Conservation (phyloP, 805 yeast genomes). For the Komagataella phaffii region DNA sequence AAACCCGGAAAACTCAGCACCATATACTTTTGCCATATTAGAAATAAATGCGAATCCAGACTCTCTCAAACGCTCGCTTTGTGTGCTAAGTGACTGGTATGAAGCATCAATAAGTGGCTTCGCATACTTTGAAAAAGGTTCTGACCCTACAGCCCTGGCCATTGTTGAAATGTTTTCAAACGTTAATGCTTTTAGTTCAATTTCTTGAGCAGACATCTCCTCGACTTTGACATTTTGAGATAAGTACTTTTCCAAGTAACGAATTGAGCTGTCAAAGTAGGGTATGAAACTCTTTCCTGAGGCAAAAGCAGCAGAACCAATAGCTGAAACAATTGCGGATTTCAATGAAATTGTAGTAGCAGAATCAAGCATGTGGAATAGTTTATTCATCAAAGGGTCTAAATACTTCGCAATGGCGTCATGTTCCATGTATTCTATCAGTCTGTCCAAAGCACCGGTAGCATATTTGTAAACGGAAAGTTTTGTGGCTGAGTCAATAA, state of each 20-base stretch:
- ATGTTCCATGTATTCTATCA: conserved; percentile 82
- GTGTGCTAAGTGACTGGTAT: conserved; percentile 61
- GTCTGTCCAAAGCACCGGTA: conserved; percentile 80
- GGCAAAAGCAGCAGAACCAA: conserved; percentile 95
- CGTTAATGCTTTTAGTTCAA: conserved; percentile 83
- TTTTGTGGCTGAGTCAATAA: conserved; percentile 76
- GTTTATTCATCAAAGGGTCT: conserved; percentile 81
- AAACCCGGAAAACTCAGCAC: conserved; percentile 78
- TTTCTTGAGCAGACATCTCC: conserved; percentile 78
- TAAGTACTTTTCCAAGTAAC: conserved; percentile 71
- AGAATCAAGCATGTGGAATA: conserved; percentile 68
- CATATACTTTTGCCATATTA: conserved; percentile 90
- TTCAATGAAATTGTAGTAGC: conserved; percentile 66
- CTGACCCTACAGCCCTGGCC: conserved; percentile 95
- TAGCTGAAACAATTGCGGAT: conserved; percentile 80
- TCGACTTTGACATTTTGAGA: conserved; percentile 53
- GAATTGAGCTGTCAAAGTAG: conserved; percentile 71
- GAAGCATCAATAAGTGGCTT: conserved; percentile 84
- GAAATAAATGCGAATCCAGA: conserved; percentile 89
- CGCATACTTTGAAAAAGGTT: conserved; percentile 74
- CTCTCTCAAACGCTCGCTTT: conserved; percentile 80
- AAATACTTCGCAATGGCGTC: conserved; percentile 71
- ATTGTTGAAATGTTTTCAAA: conserved; percentile 89
- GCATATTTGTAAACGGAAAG: conserved; percentile 82
- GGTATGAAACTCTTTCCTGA: conserved; percentile 83